These are phyloP conservation scores for Euphrasia confusa DNA, from an alignment of 257 asterid species.

Conservation along the genomic window DNA sequence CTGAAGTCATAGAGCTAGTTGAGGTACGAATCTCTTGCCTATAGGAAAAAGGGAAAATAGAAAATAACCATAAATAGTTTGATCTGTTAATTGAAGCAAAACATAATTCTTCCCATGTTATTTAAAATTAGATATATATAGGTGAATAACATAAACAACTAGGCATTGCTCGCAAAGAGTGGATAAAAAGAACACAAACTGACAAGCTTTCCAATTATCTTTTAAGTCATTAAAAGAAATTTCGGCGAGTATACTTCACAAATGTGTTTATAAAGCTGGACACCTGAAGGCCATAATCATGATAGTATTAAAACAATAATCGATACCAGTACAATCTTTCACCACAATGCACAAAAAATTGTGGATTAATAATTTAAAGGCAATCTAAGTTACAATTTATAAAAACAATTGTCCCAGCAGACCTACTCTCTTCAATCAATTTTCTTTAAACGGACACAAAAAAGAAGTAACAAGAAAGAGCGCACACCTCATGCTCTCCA, in stretches of 20 bases:
- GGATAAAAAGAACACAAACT: not conserved
- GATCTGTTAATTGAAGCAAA: constrained; percentile 9
- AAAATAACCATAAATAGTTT: constrained; percentile 10
- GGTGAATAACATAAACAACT: not conserved
- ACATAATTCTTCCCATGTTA: not conserved
- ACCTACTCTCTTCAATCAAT: not conserved
- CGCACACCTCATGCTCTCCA: constrained; percentile 83
- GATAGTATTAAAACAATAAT: too few species aligned
- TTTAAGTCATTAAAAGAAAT: too few species aligned
- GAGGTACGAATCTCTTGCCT: constrained; percentile 94
- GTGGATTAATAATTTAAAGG: too few species aligned
- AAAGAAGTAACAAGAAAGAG: not conserved
- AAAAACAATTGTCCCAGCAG: constrained; percentile 10
- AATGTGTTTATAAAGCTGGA: too few species aligned
- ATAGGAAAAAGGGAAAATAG: constrained; percentile 13
- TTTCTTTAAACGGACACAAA: not conserved
- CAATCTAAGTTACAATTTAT: not conserved
- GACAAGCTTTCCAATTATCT: not conserved
- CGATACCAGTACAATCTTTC: not conserved
- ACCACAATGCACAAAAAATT: too few species aligned
- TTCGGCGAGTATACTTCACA: too few species aligned
- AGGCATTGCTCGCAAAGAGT: not conserved
- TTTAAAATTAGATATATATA: not conserved
- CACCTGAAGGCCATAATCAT: too few species aligned
- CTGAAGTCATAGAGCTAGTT: constrained; percentile 98